Conservation (phyloP, 1,284 basidiomycete species). For the Rhodotorula sp. region DNA sequence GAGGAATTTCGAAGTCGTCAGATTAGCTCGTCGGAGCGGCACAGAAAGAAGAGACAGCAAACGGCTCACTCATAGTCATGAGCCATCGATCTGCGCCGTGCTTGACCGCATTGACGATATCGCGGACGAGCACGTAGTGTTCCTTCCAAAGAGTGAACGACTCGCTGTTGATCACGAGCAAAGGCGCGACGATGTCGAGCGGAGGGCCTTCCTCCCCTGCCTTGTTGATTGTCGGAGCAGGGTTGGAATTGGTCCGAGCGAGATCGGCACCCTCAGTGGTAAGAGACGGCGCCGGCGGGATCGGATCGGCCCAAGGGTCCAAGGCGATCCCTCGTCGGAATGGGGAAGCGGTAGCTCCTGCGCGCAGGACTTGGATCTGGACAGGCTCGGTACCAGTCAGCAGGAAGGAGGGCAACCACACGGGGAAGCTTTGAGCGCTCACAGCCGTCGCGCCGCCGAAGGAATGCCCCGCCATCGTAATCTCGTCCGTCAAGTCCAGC, state of each 20-base stretch:
- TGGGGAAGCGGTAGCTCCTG: constrained; percentile 8
- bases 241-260: background rate
- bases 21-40: background rate
- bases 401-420: too few species aligned
- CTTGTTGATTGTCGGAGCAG: constrained; percentile 1
- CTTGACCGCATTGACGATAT: constrained; percentile 45
- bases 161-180: constrained; percentile 53
- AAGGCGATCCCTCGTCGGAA: constrained; percentile 37
- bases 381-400: too few species aligned
- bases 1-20: background rate
- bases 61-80: constrained; percentile 24
- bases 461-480: constrained; percentile 43
- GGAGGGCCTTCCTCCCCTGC: background rate
- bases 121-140: constrained; percentile 45
- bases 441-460: constrained; percentile 46
- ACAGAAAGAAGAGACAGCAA: too few species aligned
- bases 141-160: constrained; percentile 49
- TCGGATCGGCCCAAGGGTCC: constrained; percentile 41
- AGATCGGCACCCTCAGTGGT: background rate
- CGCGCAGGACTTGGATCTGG: constrained; percentile 32
- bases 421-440: background rate
- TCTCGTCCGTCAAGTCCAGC: constrained; percentile 38
- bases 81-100: constrained; percentile 24
- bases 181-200: constrained; percentile 47
- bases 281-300: constrained; percentile 18